phyloP scores from a whole-genome alignment of 2,329 filamentous ascomycete species.

The Botrytis aclada region DNA sequence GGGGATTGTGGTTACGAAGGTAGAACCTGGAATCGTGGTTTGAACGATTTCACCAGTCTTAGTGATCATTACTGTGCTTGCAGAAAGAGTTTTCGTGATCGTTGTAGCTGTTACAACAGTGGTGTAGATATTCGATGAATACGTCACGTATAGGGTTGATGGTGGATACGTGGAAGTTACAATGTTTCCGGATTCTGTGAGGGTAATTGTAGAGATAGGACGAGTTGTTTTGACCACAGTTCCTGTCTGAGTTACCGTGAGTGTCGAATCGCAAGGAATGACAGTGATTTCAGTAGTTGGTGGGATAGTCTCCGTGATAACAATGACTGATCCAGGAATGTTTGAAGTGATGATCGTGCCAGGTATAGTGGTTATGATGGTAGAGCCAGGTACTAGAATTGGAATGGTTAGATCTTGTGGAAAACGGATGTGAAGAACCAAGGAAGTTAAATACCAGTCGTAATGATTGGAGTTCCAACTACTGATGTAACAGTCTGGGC shows the following conservation, averaged over 20 bases:
- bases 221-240: neutral
- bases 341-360: neutral
- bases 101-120: conserved; percentile 2
- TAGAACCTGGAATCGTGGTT: conserved; percentile 2
- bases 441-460: neutral
- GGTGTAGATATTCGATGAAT: conserved; percentile 1
- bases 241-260: neutral
- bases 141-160: neutral
- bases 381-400: conserved; percentile 1
- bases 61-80: neutral
- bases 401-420: neutral
- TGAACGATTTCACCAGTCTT: neutral
- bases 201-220: conserved; percentile 6
- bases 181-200: neutral
- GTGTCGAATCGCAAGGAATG: conserved; percentile 9
- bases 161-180: neutral
- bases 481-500: neutral
- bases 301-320: conserved; percentile 9
- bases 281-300: conserved; percentile 1
- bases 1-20: neutral
- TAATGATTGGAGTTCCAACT: neutral
- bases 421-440: neutral
- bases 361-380: conserved; percentile 1
- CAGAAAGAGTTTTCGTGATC: conserved; percentile 7
- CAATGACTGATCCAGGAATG: neutral